Percentiles rank a stretch among this genome's conserved stretches.
phyloP scores from a whole-genome alignment of 192 early-diverging fungal genomes.

The Chytriomyces sp. region DNA sequence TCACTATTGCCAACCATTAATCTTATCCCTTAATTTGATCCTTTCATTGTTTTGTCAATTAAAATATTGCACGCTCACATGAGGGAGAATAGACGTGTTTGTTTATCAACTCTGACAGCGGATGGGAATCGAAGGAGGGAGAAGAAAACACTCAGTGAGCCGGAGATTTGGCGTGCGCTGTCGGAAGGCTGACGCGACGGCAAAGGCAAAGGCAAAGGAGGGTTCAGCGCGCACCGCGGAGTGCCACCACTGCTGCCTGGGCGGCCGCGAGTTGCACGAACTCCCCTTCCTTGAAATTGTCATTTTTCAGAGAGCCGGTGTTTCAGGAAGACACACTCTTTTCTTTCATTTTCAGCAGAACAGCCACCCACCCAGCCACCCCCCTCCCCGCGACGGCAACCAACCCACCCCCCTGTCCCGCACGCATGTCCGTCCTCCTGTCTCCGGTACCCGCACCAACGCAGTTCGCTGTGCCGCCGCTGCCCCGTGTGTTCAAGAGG shows the following conservation, averaged over 20 bases:
- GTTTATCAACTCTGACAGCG: too few relatives aligned
- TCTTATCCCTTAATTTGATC: too few relatives aligned
- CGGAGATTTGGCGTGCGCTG: neutral
- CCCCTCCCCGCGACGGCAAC: neutral
- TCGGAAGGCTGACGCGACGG: neutral
- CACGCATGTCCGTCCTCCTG: neutral
- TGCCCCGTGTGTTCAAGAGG: neutral
- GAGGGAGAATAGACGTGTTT: too few relatives aligned
- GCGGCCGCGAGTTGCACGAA: neutral
- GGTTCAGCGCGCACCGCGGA: too few relatives aligned
- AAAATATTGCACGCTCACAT: too few relatives aligned
- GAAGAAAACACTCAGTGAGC: neutral
- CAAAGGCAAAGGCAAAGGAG: too few relatives aligned
- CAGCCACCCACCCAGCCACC: neutral
- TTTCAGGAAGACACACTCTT: neutral
- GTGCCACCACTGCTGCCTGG: neutral
- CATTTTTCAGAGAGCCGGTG: neutral
- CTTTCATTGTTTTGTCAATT: too few relatives aligned
- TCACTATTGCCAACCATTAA: too few relatives aligned
- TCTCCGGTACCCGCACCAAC: neutral
- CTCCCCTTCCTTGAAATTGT: neutral
- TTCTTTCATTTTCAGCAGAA: neutral
- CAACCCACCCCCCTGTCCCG: too few relatives aligned
- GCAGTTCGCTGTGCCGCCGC: neutral
- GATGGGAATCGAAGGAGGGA: too few relatives aligned